Evolutionary conservation across 371 early-diverging fungal species (phyloP).

Genomic region (Mucor plumbeus): DNA sequence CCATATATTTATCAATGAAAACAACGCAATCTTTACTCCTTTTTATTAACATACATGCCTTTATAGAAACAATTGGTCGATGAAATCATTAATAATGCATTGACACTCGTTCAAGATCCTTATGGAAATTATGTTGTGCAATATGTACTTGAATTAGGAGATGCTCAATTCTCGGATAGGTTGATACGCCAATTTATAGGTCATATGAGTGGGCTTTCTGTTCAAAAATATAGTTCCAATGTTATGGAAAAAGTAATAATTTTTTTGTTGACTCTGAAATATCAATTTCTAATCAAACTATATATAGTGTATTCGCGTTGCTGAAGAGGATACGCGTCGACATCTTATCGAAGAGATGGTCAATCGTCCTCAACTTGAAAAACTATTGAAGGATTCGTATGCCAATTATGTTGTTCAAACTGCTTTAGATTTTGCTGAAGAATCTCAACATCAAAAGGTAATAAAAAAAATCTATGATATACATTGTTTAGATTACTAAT

Average conservation of each 20-base stretch:
- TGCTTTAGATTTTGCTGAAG: conserved; percentile 83
- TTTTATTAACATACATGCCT: not conserved
- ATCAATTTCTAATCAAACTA: too few species aligned
- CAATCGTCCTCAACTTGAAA: conserved; percentile 69
- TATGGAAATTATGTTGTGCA: conserved; percentile 99
- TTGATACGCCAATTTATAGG: conserved; percentile 82
- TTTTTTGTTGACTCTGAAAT: too few species aligned
- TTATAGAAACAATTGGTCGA: conserved; percentile 68
- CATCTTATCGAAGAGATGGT: conserved; percentile 78
- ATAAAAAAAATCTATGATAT: not conserved
- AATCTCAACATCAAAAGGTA: conserved; percentile 70
- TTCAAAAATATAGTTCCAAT: conserved; percentile 93
- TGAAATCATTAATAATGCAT: conserved; percentile 77
- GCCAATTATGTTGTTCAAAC: conserved; percentile 96
- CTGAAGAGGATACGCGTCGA: conserved; percentile 72
- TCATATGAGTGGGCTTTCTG: conserved; percentile 73
- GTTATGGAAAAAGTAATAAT: conserved; percentile 83
- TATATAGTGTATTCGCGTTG: conserved; percentile 78
- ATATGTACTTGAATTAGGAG: conserved; percentile 87
- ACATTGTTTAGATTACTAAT: not conserved
- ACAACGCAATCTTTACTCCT: not conserved
- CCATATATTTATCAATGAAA: not conserved
- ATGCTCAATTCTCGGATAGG: conserved; percentile 68
- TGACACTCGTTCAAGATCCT: conserved; percentile 89
- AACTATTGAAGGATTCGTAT: conserved; percentile 82